Evolutionary conservation across 495 filamentous ascomycete genomes (phyloP).

Genomic region (Parmelia sp.): DNA sequence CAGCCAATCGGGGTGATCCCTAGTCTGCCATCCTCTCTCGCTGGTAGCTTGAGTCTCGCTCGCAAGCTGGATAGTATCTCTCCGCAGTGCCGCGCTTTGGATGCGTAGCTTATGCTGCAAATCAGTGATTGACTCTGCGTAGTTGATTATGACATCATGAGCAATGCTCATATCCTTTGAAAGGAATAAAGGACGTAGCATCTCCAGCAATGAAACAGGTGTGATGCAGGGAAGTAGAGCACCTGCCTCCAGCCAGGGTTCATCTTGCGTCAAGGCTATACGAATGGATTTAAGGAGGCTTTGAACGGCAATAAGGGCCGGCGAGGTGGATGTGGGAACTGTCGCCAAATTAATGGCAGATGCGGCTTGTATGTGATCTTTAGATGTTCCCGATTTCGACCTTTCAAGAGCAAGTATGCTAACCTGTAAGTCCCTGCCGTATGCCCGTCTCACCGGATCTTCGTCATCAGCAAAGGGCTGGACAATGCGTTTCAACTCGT

Average conservation of each 20-base stretch:
- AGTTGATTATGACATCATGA: slow-evolving; percentile 1
- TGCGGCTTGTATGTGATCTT: neutral
- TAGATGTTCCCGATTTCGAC: neutral
- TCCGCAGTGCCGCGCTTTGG: slow-evolving; percentile 21
- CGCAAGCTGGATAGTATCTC: slow-evolving; percentile 37
- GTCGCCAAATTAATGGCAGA: neutral
- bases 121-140: neutral
- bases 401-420: slow-evolving; percentile 28
- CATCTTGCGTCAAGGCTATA: slow-evolving; percentile 26
- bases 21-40: slow-evolving; percentile 47
- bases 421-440: slow-evolving; percentile 37
- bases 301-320: slow-evolving; percentile 18
- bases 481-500: slow-evolving; percentile 24
- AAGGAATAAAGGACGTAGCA: slow-evolving; percentile 32
- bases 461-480: slow-evolving; percentile 28
- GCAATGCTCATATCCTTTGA: neutral
- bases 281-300: slow-evolving; percentile 24
- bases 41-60: slow-evolving; percentile 48
- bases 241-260: slow-evolving; percentile 45
- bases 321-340: slow-evolving; percentile 20
- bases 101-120: slow-evolving; percentile 18
- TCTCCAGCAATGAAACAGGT: slow-evolving; percentile 44
- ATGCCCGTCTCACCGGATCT: slow-evolving; percentile 31
- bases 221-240: slow-evolving; percentile 50
- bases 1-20: slow-evolving; percentile 48